Evolutionary conservation across 805 yeast species (phyloP).

Genomic region (Cyberlindnera maritima): DNA sequence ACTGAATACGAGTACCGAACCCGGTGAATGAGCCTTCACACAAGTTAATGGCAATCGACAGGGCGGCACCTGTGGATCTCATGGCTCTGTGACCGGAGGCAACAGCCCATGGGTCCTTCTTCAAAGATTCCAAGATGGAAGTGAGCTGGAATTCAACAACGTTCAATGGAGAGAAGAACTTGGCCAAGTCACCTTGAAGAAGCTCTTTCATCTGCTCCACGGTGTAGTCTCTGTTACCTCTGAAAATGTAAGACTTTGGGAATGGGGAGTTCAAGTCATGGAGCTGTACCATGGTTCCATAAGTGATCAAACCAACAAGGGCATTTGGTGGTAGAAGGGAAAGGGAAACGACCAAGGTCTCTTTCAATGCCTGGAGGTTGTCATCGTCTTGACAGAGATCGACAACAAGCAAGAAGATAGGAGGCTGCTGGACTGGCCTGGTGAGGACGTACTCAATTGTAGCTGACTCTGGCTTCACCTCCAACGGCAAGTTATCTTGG

Average conservation of each 20-base stretch:
- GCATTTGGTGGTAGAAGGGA: conserved; percentile 87
- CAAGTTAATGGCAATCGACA: conserved; percentile 77
- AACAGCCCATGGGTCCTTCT: conserved; percentile 86
- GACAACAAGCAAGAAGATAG: conserved; percentile 80
- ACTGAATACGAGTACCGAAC: conserved; percentile 82
- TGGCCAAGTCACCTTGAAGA: conserved; percentile 44
- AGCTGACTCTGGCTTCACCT: conserved; percentile 62
- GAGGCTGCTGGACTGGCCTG: conserved; percentile 80
- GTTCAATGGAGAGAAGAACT: conserved; percentile 72
- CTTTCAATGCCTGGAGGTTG: conserved; percentile 79
- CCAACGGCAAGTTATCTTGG: conserved; percentile 77
- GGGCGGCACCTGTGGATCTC: conserved; percentile 91
- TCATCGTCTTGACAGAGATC: conserved; percentile 91
- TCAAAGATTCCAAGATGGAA: conserved; percentile 71
- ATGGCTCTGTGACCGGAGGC: conserved; percentile 80
- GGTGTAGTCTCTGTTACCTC: conserved; percentile 83
- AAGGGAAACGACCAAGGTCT: conserved; percentile 70
- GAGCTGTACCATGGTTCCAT: conserved; percentile 86
- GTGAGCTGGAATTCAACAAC: conserved; percentile 83
- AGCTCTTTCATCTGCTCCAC: conserved; percentile 55
- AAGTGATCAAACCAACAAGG: conserved; percentile 81
- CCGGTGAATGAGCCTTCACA: conserved; percentile 82
- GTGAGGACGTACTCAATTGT: conserved; percentile 84
- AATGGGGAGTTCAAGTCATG: conserved; percentile 75
- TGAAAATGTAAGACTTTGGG: conserved; percentile 75